These are phyloP conservation scores for Blastocystis sp. DNA, from an alignment of 352 stramenopile species.

Conservation along the genomic window DNA sequence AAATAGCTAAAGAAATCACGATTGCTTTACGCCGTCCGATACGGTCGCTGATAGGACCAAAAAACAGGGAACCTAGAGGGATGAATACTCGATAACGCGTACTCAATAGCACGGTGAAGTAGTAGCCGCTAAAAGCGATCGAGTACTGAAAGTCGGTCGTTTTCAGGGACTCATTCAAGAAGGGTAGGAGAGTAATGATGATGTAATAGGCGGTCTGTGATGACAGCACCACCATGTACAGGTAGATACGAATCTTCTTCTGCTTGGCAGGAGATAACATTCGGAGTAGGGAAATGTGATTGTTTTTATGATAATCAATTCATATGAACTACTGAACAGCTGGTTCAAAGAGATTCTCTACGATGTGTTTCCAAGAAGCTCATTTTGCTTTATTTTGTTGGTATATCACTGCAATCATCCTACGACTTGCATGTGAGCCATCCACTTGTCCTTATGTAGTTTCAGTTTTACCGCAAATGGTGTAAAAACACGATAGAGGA, in stretches of 20 bases:
- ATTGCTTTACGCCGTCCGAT: slow-evolving; percentile 26
- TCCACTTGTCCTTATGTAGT: too few relatives aligned
- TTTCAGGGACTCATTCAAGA: slow-evolving; percentile 13
- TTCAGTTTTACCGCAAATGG: too few relatives aligned
- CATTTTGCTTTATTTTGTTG: too few relatives aligned
- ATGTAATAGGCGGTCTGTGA: slow-evolving; percentile 32
- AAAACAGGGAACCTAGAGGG: slow-evolving; percentile 2
- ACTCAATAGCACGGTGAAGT: slow-evolving; percentile 32
- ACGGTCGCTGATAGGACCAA: slow-evolving; percentile 12
- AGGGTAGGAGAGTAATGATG: background rate
- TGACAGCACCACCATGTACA: background rate
- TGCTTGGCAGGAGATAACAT: background rate
- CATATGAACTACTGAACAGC: too few relatives aligned
- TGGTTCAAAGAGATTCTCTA: too few relatives aligned
- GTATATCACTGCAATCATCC: too few relatives aligned
- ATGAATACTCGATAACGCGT: background rate
- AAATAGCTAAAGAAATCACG: background rate
- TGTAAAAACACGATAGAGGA: too few relatives aligned
- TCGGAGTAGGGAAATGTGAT: background rate
- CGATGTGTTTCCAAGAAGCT: too few relatives aligned
- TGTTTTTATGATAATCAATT: background rate
- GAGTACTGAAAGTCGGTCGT: slow-evolving; percentile 19
- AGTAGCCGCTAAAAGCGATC: slow-evolving; percentile 38
- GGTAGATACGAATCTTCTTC: background rate
- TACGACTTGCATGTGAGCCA: too few relatives aligned